phyloP scores from a whole-genome alignment of 148 eudicot species.

The Gaultheria prostrata region DNA sequence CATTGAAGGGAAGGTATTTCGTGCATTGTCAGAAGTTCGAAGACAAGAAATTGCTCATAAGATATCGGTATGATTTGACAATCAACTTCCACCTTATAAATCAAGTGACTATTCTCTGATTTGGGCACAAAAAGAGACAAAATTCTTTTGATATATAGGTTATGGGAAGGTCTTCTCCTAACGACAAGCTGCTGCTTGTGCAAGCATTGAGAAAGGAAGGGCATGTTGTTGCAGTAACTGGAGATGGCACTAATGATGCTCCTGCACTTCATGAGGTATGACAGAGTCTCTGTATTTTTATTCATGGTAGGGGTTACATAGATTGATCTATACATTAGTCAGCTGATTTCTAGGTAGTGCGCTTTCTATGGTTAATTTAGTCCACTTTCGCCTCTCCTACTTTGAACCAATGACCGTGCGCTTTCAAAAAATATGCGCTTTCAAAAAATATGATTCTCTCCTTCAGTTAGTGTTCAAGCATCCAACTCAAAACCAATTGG shows the following conservation, averaged over 20 bases:
- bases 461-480: too few species aligned
- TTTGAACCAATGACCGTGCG: neutral
- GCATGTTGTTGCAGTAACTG: constrained; percentile 97
- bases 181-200: constrained; percentile 90
- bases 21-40: constrained; percentile 51
- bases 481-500: too few species aligned
- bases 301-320: constrained; percentile 1
- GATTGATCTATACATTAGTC: neutral
- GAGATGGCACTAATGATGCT: constrained; percentile 98
- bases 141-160: constrained; percentile 45
- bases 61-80: constrained; percentile 58
- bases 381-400: neutral
- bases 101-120: neutral
- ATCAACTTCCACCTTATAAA: neutral
- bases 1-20: constrained; percentile 86
- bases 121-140: neutral
- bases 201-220: constrained; percentile 86
- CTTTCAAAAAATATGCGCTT: too few species aligned
- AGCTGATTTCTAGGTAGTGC: neutral
- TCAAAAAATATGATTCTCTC: neutral
- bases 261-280: constrained; percentile 95
- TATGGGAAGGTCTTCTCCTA: constrained; percentile 98
- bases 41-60: constrained; percentile 65
- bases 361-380: neutral
- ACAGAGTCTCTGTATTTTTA: neutral